Evolutionary conservation across 176 grass and related monocot genomes (phyloP).

Genomic region (Otatea glauca): DNA sequence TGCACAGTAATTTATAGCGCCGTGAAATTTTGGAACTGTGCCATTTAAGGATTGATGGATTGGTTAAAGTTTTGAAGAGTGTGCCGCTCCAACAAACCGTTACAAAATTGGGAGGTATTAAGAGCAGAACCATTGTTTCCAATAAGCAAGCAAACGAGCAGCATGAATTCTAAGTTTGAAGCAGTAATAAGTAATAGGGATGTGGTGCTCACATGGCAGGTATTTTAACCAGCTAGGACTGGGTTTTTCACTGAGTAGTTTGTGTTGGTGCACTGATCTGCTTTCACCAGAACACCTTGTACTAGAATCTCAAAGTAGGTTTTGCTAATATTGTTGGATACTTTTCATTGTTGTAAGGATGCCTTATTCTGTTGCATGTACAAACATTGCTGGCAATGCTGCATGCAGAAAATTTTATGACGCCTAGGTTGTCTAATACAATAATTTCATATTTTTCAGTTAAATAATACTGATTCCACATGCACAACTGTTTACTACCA

Average conservation of each 20-base stretch:
- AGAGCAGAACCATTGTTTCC: neutral
- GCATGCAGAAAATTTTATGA: neutral
- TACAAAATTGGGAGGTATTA: neutral
- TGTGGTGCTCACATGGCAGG: neutral
- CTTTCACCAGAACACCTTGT: neutral
- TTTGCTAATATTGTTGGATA: neutral
- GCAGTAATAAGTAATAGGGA: neutral
- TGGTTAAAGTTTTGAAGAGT: neutral
- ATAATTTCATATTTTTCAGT: neutral
- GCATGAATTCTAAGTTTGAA: neutral
- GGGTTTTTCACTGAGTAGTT: neutral
- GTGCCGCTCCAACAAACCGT: neutral
- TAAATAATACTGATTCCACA: neutral
- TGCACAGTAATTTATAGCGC: neutral
- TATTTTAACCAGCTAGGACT: neutral
- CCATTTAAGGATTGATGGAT: neutral
- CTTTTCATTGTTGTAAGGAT: neutral
- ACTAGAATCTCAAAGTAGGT: neutral
- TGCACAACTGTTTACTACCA: neutral
- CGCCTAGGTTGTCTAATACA: neutral
- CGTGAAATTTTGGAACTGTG: neutral
- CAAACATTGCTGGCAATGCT: neutral
- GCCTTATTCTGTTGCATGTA: neutral
- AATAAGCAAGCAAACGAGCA: neutral
- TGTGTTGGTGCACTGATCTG: neutral